These are phyloP conservation scores for Zygoascus flipseniorum DNA, from an alignment of 805 yeast genomes.

Conservation along the genomic window DNA sequence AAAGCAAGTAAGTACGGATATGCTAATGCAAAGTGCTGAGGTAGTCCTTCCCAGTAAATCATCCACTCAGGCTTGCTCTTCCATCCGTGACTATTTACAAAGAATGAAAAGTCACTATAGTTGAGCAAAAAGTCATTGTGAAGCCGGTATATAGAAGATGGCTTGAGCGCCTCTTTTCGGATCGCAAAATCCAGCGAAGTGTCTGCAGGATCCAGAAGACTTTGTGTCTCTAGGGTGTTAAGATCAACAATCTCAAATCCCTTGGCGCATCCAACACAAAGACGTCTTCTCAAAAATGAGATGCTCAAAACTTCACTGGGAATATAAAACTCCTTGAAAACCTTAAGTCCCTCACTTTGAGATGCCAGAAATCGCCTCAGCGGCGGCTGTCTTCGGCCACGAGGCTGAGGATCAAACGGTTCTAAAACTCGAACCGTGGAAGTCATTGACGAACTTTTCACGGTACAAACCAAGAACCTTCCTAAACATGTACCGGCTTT, in stretches of 20 bases:
- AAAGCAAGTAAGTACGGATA: slow-evolving; percentile 90
- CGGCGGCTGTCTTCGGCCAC: slow-evolving; percentile 32
- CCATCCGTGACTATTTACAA: slow-evolving; percentile 95
- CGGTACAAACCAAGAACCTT: slow-evolving; percentile 79
- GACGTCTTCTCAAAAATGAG: slow-evolving; percentile 76
- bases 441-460: slow-evolving; percentile 71
- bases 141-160: slow-evolving; percentile 83
- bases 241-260: slow-evolving; percentile 93
- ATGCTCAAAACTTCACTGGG: slow-evolving; percentile 87
- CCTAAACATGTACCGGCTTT: slow-evolving; percentile 91
- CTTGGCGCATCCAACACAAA: slow-evolving; percentile 92
- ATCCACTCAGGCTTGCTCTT: slow-evolving; percentile 89
- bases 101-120: slow-evolving; percentile 89
- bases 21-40: slow-evolving; percentile 85
- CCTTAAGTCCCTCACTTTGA: slow-evolving; percentile 54
- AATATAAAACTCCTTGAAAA: slow-evolving; percentile 70
- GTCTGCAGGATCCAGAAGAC: slow-evolving; percentile 94
- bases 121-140: slow-evolving; percentile 82
- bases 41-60: slow-evolving; percentile 94
- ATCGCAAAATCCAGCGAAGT: slow-evolving; percentile 93
- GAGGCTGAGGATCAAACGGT: slow-evolving; percentile 61
- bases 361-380: slow-evolving; percentile 30
- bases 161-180: slow-evolving; percentile 72
- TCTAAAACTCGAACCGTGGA: slow-evolving; percentile 74
- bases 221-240: slow-evolving; percentile 76